Evolutionary conservation across 768 basidiomycete species (phyloP).

Genomic region (Amylocystis lapponica): DNA sequence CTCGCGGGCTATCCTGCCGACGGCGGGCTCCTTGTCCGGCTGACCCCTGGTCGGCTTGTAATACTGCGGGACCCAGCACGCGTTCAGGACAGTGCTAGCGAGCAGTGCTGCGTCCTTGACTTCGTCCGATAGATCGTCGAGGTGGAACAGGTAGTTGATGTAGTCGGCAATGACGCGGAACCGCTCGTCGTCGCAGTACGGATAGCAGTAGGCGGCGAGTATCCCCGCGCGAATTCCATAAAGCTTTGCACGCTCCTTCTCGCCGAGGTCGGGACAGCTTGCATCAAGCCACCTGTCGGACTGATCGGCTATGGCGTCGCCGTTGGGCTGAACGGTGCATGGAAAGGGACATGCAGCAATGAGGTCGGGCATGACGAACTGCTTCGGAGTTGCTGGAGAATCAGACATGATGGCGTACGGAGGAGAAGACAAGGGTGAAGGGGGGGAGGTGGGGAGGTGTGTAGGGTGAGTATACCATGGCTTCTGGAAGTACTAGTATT

Average conservation of each 20-base stretch:
- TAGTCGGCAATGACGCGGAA: constrained; percentile 69
- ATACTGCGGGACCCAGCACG: constrained; percentile 57
- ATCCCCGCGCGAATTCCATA: constrained; percentile 63
- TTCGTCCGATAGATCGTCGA: constrained; percentile 75
- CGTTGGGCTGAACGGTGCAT: constrained; percentile 46
- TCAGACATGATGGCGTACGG: no score
- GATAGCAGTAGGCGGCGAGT: constrained; percentile 59
- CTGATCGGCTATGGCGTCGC: constrained; percentile 49
- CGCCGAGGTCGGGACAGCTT: constrained; percentile 49
- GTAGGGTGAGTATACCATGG: no score
- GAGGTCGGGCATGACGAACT: constrained; percentile 59
- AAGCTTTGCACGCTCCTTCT: constrained; percentile 46
- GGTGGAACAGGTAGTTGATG: constrained; percentile 67
- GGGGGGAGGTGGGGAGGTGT: no score
- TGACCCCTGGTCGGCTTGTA: constrained; percentile 33
- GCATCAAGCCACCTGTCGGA: constrained; percentile 61
- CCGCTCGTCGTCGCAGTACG: constrained; percentile 48
- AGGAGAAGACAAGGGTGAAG: no score
- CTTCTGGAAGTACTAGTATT: no score
- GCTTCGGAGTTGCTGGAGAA: no score
- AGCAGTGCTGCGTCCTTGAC: constrained; percentile 47
- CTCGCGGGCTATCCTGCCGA: constrained; percentile 68
- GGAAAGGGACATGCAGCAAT: constrained; percentile 62
- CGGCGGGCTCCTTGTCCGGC: constrained; percentile 33
- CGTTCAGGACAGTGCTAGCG: constrained; percentile 62